Evolutionary conservation across 2,329 filamentous ascomycete species (phyloP), one percentile per base, ranked within the genome.

Genomic region (Phaeosphaeria sp.): DNA sequence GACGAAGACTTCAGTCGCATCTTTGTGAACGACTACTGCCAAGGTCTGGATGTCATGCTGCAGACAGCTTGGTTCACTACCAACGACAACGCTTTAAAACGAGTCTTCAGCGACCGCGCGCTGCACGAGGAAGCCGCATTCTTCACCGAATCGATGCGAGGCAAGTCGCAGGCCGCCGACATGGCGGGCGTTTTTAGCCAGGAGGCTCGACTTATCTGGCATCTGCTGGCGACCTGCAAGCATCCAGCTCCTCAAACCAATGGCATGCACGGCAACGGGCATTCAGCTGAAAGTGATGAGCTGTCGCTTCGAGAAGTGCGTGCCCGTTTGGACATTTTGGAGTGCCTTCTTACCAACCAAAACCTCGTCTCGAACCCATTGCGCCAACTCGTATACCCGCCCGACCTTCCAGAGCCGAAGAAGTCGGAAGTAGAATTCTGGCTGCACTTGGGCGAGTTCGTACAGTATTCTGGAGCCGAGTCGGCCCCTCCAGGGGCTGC

Each of bases 1-100:
- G 70, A 76, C 52, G 67, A 73, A 22, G 72, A 76, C 47, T 74
- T 77, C 47, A 60, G 64, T 4, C 61, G 61, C 30, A 75, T 77
- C 20, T 76, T 73, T 42, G 56, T 66, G 24, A 77, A 76, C 39
- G 74, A 77, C 53, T 77, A 77, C 53, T 68, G 65, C 54, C 51
- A 62, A 24, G 74, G 74, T 7, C 66, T 77, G 6, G 72, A 76
- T 55, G 56, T 68, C 21, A 71, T 76, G 57, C 63, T 77, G n/a
- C 93, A 97, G 75, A 91, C 92, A 6, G 84, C 83, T 25, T 98
- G 93, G 93, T 97, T 92, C 78, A 86, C 81, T 24, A 79, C 78
- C 39, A 82, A 82, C 63, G 85, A 83, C 53, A 79, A 84, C 53
- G 74, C 74, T n/a, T 78, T 77, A 30, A 68, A 65, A 42, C 58